Conservation (phyloP, 352 stramenopile genomes). For the Phytophthora pisi region DNA sequence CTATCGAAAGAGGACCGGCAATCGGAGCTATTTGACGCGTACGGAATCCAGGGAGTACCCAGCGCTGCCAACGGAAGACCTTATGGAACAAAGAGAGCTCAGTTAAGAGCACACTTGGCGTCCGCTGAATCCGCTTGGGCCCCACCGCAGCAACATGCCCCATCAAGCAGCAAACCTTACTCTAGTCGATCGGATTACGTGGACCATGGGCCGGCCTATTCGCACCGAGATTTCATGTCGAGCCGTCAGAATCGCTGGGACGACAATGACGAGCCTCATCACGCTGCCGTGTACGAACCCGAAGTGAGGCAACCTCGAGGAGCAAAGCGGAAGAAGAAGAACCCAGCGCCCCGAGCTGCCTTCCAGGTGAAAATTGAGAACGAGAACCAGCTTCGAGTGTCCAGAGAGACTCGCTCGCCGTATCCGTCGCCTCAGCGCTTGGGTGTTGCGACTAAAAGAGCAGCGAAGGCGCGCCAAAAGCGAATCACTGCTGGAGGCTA, state of each 20-base stretch:
- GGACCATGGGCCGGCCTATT: constrained; percentile 14
- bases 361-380: constrained; percentile 56
- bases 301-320: constrained; percentile 12
- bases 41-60: constrained; percentile 43
- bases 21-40: constrained; percentile 68
- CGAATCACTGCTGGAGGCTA: constrained; percentile 16
- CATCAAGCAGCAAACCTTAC: constrained; percentile 27
- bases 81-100: constrained; percentile 60
- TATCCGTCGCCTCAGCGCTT: constrained; percentile 40
- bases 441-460: constrained; percentile 33
- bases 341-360: constrained; percentile 7
- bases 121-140: constrained; percentile 46
- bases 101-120: constrained; percentile 59
- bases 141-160: constrained; percentile 34
- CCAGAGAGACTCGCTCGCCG: constrained; percentile 34
- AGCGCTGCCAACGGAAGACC: constrained; percentile 9
- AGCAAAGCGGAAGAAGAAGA: constrained; percentile 49
- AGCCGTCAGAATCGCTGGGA: constrained; percentile 16
- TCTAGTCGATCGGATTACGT: constrained; percentile 41
- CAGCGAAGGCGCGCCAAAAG: constrained; percentile 31
- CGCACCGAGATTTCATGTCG: constrained; percentile 15
- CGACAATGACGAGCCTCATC: constrained; percentile 17
- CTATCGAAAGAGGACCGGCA: constrained; percentile 61
- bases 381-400: constrained; percentile 46
- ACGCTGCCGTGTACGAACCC: constrained; percentile 7